phyloP scores from a whole-genome alignment of 1,284 basidiomycete species.

The Apiotrichum sp. region DNA sequence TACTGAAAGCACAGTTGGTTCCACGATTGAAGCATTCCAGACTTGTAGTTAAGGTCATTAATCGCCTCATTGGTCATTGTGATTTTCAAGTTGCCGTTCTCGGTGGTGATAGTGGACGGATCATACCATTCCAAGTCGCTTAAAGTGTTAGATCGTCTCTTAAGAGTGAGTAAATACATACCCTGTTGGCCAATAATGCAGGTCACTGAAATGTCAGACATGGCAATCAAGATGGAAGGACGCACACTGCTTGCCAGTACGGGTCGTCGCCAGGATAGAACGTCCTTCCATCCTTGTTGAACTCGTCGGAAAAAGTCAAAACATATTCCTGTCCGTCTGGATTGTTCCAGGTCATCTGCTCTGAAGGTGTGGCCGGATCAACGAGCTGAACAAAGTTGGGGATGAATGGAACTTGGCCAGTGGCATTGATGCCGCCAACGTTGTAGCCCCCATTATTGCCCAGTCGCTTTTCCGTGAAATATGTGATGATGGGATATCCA shows the following conservation, averaged over 20 bases:
- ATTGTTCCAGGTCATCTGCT: slow-evolving; percentile 28
- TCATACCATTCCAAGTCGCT: slow-evolving; percentile 72
- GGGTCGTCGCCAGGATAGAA: slow-evolving; percentile 61
- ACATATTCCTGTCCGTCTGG: slow-evolving; percentile 44
- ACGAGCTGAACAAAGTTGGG: slow-evolving; percentile 63
- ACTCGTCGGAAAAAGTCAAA: slow-evolving; percentile 53
- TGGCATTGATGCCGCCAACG: slow-evolving; percentile 54
- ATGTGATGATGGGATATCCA: slow-evolving; percentile 47
- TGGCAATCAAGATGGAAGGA: not conserved
- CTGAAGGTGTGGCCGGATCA: slow-evolving; percentile 64
- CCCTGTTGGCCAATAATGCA: slow-evolving; percentile 64
- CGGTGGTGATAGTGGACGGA: slow-evolving; percentile 72
- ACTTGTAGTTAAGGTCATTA: slow-evolving; percentile 67
- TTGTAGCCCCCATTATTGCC: slow-evolving; percentile 51
- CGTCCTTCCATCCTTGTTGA: slow-evolving; percentile 59
- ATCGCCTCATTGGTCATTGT: slow-evolving; percentile 61
- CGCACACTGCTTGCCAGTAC: slow-evolving; percentile 46
- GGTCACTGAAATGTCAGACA: slow-evolving; percentile 43
- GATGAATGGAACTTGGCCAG: slow-evolving; percentile 57
- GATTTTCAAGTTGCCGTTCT: slow-evolving; percentile 70
- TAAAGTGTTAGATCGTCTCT: slow-evolving; percentile 23
- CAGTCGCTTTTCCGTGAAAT: slow-evolving; percentile 32
- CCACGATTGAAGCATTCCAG: slow-evolving; percentile 52
- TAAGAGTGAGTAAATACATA: slow-evolving; percentile 9
- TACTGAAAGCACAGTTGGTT: slow-evolving; percentile 81